These are phyloP conservation scores for Elaeis guineensis DNA, from an alignment of 176 grass and related monocot genomes.

Conservation along the genomic window DNA sequence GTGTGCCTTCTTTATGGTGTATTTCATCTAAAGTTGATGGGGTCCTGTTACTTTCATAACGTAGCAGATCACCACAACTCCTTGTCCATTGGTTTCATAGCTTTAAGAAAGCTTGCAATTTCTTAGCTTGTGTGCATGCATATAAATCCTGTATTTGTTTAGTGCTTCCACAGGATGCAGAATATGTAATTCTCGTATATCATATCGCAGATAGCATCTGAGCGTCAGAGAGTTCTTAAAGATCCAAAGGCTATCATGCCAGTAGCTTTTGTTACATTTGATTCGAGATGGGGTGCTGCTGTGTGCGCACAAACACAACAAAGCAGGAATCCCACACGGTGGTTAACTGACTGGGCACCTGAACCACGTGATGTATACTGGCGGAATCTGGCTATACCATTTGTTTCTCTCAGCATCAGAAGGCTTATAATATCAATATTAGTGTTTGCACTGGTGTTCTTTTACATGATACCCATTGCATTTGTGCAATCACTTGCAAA, in stretches of 20 bases:
- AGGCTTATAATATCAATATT: conserved; percentile 69
- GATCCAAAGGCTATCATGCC: conserved; percentile 87
- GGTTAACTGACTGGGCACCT: conserved; percentile 90
- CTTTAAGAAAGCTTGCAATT: too few relatives aligned
- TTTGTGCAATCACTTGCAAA: conserved; percentile 99
- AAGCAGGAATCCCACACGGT: conserved; percentile 82
- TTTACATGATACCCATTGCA: conserved; percentile 94
- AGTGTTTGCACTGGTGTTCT: conserved; percentile 82
- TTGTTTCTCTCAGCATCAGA: conserved; percentile 88
- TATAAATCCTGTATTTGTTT: too few relatives aligned
- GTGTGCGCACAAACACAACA: conserved; percentile 97
- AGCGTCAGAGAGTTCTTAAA: conserved; percentile 69
- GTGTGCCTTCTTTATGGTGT: too few relatives aligned
- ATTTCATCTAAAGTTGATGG: too few relatives aligned
- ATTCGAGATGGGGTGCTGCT: conserved; percentile 94
- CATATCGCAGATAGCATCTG: conserved; percentile 56
- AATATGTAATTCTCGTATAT: conserved; percentile 4
- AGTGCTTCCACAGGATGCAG: too few relatives aligned
- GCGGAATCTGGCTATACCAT: conserved; percentile 91
- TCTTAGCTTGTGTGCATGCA: too few relatives aligned
- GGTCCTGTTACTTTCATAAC: too few relatives aligned
- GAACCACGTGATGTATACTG: conserved; percentile 96
- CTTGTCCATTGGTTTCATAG: too few relatives aligned
- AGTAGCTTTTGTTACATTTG: conserved; percentile 96
- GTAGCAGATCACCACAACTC: too few relatives aligned